phyloP scores from a whole-genome alignment of 2,329 filamentous ascomycete genomes.

The Epichloe amarillans region DNA sequence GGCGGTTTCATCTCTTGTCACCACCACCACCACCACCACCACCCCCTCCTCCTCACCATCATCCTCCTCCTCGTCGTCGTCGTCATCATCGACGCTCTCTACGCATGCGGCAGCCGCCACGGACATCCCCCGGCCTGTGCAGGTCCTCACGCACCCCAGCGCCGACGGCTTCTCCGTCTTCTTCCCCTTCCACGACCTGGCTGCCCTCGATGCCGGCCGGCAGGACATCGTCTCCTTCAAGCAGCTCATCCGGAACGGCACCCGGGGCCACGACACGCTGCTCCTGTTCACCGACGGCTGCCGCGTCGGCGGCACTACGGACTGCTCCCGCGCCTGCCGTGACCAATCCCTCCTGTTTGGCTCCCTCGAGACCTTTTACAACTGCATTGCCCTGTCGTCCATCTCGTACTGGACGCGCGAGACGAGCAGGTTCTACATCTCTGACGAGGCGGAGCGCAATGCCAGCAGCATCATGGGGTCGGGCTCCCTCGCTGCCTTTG shows the following conservation, averaged over 20 bases:
- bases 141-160: constrained; percentile 13
- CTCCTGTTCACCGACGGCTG: constrained; percentile 21
- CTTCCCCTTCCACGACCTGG: constrained; percentile 24
- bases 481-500: constrained; percentile 18
- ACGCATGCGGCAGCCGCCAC: background rate
- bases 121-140: constrained; percentile 11
- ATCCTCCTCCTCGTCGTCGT: background rate
- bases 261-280: constrained; percentile 20
- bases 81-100: background rate
- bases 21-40: too few relatives aligned
- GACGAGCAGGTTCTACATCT: constrained; percentile 16
- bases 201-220: constrained; percentile 14
- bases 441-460: constrained; percentile 21
- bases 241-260: constrained; percentile 20
- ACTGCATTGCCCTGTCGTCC: constrained; percentile 23
- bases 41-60: background rate
- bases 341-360: constrained; percentile 18
- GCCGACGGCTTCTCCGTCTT: constrained; percentile 22
- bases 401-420: constrained; percentile 21
- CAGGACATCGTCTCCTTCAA: constrained; percentile 18
- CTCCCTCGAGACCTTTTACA: constrained; percentile 25
- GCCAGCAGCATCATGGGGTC: constrained; percentile 23
- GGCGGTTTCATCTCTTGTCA: background rate
- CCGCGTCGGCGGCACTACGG: constrained; percentile 13
- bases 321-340: constrained; percentile 22